phyloP scores from a whole-genome alignment of 2,329 filamentous ascomycete genomes.

The Colletotrichum magnum region DNA sequence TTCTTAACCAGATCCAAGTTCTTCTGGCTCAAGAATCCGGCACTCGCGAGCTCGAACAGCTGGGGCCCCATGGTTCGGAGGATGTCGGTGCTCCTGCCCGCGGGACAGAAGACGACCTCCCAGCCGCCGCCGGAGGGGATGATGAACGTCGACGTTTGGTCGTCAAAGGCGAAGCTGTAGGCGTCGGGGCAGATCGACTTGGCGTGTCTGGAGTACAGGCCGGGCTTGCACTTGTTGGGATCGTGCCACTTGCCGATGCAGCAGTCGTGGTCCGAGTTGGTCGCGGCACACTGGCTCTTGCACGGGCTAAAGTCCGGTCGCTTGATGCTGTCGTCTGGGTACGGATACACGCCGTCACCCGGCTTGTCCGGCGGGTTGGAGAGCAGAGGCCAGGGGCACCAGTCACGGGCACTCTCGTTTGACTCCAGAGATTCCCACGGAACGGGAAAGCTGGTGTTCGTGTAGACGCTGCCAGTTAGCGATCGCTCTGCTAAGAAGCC shows the following conservation, averaged over 20 bases:
- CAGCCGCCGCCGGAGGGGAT: conserved; percentile 79
- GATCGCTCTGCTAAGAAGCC: conserved; percentile 71
- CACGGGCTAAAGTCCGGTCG: conserved; percentile 84
- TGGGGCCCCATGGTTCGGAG: conserved; percentile 65
- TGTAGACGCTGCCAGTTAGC: conserved; percentile 69
- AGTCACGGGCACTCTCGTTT: conserved; percentile 70
- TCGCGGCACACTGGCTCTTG: conserved; percentile 81
- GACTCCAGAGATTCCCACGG: conserved; percentile 75
- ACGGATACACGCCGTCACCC: conserved; percentile 83
- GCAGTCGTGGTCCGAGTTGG: conserved; percentile 77
- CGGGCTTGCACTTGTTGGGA: conserved; percentile 74
- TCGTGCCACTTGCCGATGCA: conserved; percentile 79
- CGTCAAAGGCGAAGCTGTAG: conserved; percentile 81
- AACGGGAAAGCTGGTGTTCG: conserved; percentile 76
- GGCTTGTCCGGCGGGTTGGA: conserved; percentile 77
- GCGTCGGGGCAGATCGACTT: conserved; percentile 87
- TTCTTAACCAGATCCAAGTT: conserved; percentile 41
- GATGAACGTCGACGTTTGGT: conserved; percentile 72
- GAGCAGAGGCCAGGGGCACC: conserved; percentile 88
- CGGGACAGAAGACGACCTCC: conserved; percentile 84
- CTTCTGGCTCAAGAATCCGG: conserved; percentile 54
- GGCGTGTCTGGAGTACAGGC: conserved; percentile 76
- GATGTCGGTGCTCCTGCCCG: conserved; percentile 72
- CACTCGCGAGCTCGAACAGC: conserved; percentile 61
- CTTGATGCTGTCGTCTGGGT: conserved; percentile 81